Conservation (phyloP, 1,284 basidiomycete species). For the Stygiomarasmius scandens region DNA sequence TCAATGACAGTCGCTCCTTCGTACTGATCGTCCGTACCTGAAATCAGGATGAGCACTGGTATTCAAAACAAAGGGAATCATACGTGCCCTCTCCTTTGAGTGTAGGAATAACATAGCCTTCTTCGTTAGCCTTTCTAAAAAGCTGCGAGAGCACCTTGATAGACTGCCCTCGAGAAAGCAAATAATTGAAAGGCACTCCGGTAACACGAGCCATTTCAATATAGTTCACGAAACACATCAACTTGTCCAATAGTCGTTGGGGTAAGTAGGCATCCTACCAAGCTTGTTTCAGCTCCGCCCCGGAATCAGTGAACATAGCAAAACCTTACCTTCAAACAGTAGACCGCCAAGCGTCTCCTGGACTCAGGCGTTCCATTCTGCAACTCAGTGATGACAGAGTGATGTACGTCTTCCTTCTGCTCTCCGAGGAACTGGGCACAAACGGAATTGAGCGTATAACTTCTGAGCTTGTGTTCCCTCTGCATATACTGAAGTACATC, state of each 20-base stretch:
- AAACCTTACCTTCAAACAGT: slow-evolving; percentile 84
- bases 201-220: slow-evolving; percentile 96
- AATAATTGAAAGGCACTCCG: slow-evolving; percentile 95
- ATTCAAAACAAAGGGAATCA: not conserved
- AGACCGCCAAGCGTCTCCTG: slow-evolving; percentile 86
- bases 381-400: slow-evolving; percentile 94
- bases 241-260: slow-evolving; percentile 90
- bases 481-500: slow-evolving; percentile 97
- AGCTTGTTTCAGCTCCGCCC: too few relatives aligned
- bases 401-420: slow-evolving; percentile 97
- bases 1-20: slow-evolving; percentile 98
- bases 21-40: slow-evolving; percentile 91
- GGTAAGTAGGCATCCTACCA: slow-evolving; percentile 92
- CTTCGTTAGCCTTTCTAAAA: slow-evolving; percentile 85
- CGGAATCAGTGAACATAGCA: not conserved
- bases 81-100: slow-evolving; percentile 77
- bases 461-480: slow-evolving; percentile 92
- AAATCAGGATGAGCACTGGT: not conserved
- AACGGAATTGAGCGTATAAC: slow-evolving; percentile 94
- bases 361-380: slow-evolving; percentile 95
- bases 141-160: slow-evolving; percentile 96
- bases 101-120: slow-evolving; percentile 85
- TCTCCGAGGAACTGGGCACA: slow-evolving; percentile 95
- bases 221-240: slow-evolving; percentile 98
- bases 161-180: slow-evolving; percentile 90